Conservation (phyloP, 192 early-diverging fungal species). For the Entomortierella chlamydospora region DNA sequence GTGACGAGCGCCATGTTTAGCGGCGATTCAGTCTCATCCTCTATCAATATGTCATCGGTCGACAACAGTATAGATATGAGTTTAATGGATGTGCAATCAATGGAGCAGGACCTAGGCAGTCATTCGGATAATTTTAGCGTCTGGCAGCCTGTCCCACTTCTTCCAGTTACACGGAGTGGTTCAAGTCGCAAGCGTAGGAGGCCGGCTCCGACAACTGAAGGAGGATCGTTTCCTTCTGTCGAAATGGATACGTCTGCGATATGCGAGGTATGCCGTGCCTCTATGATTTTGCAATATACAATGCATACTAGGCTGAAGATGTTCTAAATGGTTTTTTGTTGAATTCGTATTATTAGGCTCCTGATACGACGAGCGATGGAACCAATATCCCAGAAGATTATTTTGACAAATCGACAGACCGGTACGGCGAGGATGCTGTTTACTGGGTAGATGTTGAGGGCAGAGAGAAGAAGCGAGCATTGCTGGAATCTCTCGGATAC, state of each 20-base stretch:
- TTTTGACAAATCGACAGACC: slow-evolving; percentile 15
- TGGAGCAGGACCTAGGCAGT: neutral
- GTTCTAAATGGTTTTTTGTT: too few species aligned
- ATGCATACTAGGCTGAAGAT: neutral
- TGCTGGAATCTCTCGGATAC: slow-evolving; percentile 33
- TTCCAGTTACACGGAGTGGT: neutral
- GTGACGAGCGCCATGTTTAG: slow-evolving; percentile 29
- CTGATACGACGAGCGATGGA: slow-evolving; percentile 4
- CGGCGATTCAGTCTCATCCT: neutral
- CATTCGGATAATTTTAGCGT: neutral
- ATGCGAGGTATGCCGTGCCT: neutral
- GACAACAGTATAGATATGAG: slow-evolving; percentile 6
- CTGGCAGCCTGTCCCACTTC: slow-evolving; percentile 17
- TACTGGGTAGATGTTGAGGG: slow-evolving; percentile 46
- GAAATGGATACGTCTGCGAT: slow-evolving; percentile 3
- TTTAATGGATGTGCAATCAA: neutral
- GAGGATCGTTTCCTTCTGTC: neutral
- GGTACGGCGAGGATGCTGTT: slow-evolving; percentile 21
- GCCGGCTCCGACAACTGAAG: neutral
- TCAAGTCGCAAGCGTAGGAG: slow-evolving; percentile 5
- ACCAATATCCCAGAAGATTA: slow-evolving; percentile 23
- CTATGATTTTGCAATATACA: neutral
- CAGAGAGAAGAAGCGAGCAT: slow-evolving; percentile 27
- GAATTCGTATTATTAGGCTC: slow-evolving; percentile 1
- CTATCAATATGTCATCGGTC: slow-evolving; percentile 1